Evolutionary conservation across 2,329 filamentous ascomycete genomes (phyloP).

Genomic region (Cladophialophora exuberans): DNA sequence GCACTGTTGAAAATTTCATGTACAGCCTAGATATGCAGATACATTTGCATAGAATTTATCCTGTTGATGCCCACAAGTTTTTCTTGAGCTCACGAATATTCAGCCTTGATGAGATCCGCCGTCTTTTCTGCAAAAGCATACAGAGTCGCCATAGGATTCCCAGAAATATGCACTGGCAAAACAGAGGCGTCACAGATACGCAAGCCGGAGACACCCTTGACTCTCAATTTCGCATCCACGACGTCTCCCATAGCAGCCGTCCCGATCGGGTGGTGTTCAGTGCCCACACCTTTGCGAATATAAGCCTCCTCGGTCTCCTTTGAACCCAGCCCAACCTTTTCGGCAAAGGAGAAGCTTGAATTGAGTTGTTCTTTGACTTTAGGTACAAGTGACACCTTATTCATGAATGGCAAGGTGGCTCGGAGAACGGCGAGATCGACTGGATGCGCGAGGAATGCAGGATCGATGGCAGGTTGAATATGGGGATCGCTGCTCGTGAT

Average conservation of each 20-base stretch:
- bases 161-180: slow-evolving; percentile 36
- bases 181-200: slow-evolving; percentile 34
- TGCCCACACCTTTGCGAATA: slow-evolving; percentile 3
- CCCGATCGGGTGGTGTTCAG: slow-evolving; percentile 35
- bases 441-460: slow-evolving; percentile 47
- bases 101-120: slow-evolving; percentile 33
- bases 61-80: not conserved
- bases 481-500: slow-evolving; percentile 38
- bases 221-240: slow-evolving; percentile 35
- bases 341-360: not conserved
- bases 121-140: slow-evolving; percentile 40
- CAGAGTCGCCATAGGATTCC: slow-evolving; percentile 36
- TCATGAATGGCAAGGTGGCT: slow-evolving; percentile 9
- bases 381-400: slow-evolving; percentile 10
- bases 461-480: slow-evolving; percentile 47
- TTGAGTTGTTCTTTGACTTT: slow-evolving; percentile 3
- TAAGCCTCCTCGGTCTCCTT: not conserved
- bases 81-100: not conserved
- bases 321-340: not conserved
- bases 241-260: slow-evolving; percentile 43
- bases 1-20: not conserved
- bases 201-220: slow-evolving; percentile 37
- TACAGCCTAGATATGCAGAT: too few species aligned
- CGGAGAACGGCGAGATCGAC: slow-evolving; percentile 47
- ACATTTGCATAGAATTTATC: not conserved